These are phyloP conservation scores for Balansia obtecta DNA, from an alignment of 2,329 filamentous ascomycete genomes.

Conservation along the genomic window DNA sequence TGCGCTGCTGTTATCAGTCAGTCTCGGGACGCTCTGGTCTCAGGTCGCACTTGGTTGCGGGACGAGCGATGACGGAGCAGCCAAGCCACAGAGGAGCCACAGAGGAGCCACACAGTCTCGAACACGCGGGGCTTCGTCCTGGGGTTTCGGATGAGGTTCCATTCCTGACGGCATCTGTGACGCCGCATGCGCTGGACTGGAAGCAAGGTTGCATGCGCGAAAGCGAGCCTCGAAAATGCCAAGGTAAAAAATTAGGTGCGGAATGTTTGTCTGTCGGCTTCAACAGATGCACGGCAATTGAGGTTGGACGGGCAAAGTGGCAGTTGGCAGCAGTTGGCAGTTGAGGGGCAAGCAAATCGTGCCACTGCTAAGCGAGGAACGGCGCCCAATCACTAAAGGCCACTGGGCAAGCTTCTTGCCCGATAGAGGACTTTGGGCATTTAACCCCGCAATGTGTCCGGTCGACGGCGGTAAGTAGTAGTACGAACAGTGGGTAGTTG, in stretches of 20 bases:
- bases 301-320: too few relatives aligned
- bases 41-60: background rate
- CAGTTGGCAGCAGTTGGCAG: too few relatives aligned
- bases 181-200: background rate
- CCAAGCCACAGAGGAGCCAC: too few relatives aligned
- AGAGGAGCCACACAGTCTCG: too few relatives aligned
- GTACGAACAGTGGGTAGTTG: too few relatives aligned
- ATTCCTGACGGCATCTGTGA: background rate
- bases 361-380: background rate
- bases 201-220: background rate
- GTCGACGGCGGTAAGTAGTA: too few relatives aligned
- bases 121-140: background rate
- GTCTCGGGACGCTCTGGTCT: background rate
- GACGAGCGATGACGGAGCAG: background rate
- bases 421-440: background rate
- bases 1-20: background rate
- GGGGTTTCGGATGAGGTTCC: background rate
- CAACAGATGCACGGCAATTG: too few relatives aligned
- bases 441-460: background rate
- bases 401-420: background rate
- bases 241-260: background rate
- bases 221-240: too few relatives aligned
- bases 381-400: slow-evolving; percentile 1
- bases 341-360: too few relatives aligned
- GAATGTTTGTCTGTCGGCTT: background rate